Evolutionary conservation across 257 asterid genomes (phyloP), one percentile per base, ranked within the genome.

Genomic region (Echium plantagineum): DNA sequence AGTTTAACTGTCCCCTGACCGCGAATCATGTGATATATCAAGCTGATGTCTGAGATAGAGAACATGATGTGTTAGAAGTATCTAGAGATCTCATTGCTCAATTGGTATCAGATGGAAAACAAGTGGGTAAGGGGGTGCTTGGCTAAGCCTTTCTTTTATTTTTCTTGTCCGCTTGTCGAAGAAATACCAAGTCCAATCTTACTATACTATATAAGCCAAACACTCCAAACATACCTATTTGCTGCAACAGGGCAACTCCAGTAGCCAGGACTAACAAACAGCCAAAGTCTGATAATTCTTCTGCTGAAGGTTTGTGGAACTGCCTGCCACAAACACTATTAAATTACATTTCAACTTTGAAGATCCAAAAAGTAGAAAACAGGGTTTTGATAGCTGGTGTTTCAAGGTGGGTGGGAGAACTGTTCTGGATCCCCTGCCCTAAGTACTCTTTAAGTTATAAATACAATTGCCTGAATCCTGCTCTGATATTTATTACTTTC

Each of bases 1-100:
- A 93, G 94, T 73, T 93, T 93, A 63, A 93, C 80, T 63, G 87
- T 82, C 70, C 91, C 95, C 83, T 93, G 99, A 63, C 99, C 99
- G 53, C 99, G 99, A 72, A 93, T 89, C 96, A 93, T 93, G 86
- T 93, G 99, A 79, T 93, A 93, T 73, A 93, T 93, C 72, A 85
- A 78, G 81, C 99, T 93, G 77, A 89, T 89, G 82, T 93, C 99
- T 93, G 86, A 58, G 60, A 49, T 21, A 69, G 65, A 18, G 74
- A 73, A 68, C 52, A 48, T 57, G 32, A 21, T n/a, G 53, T 20
- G 35, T 65, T 51, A 63, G 59, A 58, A 24, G 54, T 53, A 60
- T 35, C 55, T 16, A 35, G 59, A 8, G 67, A 66, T 56, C 56
- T 26, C 15, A 18, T 63, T 61, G 30, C 56, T 32, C 67, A 55